Evolutionary conservation across 352 stramenopile species (phyloP).

Genomic region (Globisporangium spiculum): DNA sequence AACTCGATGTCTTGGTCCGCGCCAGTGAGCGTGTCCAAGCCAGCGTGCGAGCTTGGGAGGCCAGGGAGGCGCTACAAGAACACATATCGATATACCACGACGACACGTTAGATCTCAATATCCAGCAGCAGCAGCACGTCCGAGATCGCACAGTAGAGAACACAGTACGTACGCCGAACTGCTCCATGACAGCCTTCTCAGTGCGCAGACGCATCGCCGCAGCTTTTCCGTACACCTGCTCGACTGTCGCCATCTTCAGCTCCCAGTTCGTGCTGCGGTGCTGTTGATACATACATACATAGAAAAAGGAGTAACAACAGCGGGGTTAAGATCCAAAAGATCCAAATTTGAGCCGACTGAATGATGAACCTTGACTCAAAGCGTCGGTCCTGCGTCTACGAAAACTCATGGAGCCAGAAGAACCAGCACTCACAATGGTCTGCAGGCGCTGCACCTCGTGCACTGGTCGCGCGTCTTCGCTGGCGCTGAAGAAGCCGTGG

Average conservation of each 20-base stretch:
- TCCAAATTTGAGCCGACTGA: neutral
- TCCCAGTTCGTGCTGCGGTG: conserved; percentile 79
- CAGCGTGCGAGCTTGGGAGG: conserved; percentile 69
- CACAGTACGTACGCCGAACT: conserved; percentile 55
- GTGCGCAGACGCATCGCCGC: conserved; percentile 86
- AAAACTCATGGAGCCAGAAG: too few relatives aligned
- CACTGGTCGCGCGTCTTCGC: conserved; percentile 73
- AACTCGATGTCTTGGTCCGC: conserved; percentile 81
- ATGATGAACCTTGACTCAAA: neutral
- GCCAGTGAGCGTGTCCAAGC: conserved; percentile 77
- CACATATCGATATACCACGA: neutral
- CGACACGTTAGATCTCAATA: neutral
- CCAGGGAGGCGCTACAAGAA: conserved; percentile 66
- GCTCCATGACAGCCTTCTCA: conserved; percentile 85
- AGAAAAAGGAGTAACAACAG: neutral
- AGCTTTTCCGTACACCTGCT: conserved; percentile 88
- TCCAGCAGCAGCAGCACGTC: neutral
- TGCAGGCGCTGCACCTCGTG: conserved; percentile 86
- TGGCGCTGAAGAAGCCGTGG: conserved; percentile 83
- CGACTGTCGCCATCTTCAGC: conserved; percentile 86
- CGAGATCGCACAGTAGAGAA: neutral
- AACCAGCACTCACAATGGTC: conserved; percentile 43
- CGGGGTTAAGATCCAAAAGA: conserved; percentile 1
- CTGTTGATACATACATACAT: conserved; percentile 22
- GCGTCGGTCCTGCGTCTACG: too few relatives aligned